Conservation (phyloP, 495 filamentous ascomycete genomes). For the Penicillium steckii region DNA sequence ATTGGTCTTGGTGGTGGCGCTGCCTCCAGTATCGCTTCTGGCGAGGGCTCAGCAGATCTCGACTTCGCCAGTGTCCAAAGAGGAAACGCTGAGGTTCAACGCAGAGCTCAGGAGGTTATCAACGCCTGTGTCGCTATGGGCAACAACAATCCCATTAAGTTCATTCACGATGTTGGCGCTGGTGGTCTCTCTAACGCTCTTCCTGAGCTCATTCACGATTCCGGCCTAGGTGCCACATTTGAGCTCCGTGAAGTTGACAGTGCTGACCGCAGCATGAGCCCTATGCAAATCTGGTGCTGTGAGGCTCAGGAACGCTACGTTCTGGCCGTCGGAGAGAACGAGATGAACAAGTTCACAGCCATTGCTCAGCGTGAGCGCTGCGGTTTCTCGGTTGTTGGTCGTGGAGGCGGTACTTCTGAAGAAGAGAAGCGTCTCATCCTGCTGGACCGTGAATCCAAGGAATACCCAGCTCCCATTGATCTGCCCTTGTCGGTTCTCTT, state of each 20-base stretch:
- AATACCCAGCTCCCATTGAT: conserved; percentile 79
- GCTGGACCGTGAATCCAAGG: conserved; percentile 75
- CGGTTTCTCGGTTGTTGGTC: conserved; percentile 90
- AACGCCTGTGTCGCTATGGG: conserved; percentile 87
- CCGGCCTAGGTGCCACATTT: conserved; percentile 81
- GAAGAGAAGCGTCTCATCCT: conserved; percentile 71
- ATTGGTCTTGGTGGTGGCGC: conserved; percentile 96
- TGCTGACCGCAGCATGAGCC: conserved; percentile 87
- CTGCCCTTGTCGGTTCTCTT: conserved; percentile 90
- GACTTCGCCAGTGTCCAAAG: conserved; percentile 97
- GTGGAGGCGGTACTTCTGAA: conserved; percentile 60
- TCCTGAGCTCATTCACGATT: conserved; percentile 88
- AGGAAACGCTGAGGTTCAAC: conserved; percentile 89
- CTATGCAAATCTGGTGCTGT: conserved; percentile 95
- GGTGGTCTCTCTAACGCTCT: conserved; percentile 93
- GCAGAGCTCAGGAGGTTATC: conserved; percentile 94
- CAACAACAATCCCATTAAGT: conserved; percentile 79
- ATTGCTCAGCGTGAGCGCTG: conserved; percentile 89
- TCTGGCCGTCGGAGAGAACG: conserved; percentile 72
- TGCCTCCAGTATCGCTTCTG: conserved; percentile 85
- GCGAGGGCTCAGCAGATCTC: conserved; percentile 82
- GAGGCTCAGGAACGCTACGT: conserved; percentile 97
- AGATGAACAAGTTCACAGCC: conserved; percentile 76
- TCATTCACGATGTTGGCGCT: conserved; percentile 97
- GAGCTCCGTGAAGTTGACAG: conserved; percentile 90